These are phyloP conservation scores for Tolypocladium cylindrosporum DNA, from an alignment of 2,329 filamentous ascomycete species.

Conservation along the genomic window DNA sequence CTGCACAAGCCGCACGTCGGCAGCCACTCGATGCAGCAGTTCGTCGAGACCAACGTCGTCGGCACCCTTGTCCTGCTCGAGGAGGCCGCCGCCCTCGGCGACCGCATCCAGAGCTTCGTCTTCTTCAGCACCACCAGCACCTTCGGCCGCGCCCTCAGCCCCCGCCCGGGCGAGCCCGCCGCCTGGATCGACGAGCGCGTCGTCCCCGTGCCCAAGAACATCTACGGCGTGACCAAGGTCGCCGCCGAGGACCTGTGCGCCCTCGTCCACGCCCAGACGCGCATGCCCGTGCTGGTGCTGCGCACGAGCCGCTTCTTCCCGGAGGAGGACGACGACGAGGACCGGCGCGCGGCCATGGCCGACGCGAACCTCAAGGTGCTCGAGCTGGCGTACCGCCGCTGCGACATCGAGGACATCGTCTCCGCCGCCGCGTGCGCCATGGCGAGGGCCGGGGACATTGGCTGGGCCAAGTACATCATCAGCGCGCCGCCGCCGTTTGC, in stretches of 20 bases:
- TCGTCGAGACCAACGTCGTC: conserved; percentile 33
- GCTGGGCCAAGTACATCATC: conserved; percentile 32
- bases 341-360: conserved; percentile 21
- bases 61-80: conserved; percentile 33
- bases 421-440: conserved; percentile 28
- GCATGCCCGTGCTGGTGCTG: conserved; percentile 31
- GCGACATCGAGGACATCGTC: conserved; percentile 34
- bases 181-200: conserved; percentile 34
- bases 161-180: conserved; percentile 23
- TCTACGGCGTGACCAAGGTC: conserved; percentile 38
- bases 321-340: conserved; percentile 34
- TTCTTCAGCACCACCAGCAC: conserved; percentile 37
- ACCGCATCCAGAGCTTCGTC: conserved; percentile 26
- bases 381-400: conserved; percentile 35
- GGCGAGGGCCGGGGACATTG: conserved; percentile 18
- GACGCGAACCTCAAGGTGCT: conserved; percentile 37
- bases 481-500: conserved; percentile 31
- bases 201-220: conserved; percentile 32
- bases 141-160: conserved; percentile 30
- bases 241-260: conserved; percentile 37
- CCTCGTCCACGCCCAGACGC: conserved; percentile 26
- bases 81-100: conserved; percentile 16
- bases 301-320: conserved; percentile 40
- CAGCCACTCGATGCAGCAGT: conserved; percentile 32
- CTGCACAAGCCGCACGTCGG: conserved; percentile 37